phyloP scores from a whole-genome alignment of 1,284 basidiomycete genomes.

The Fistulinella staudtii region DNA sequence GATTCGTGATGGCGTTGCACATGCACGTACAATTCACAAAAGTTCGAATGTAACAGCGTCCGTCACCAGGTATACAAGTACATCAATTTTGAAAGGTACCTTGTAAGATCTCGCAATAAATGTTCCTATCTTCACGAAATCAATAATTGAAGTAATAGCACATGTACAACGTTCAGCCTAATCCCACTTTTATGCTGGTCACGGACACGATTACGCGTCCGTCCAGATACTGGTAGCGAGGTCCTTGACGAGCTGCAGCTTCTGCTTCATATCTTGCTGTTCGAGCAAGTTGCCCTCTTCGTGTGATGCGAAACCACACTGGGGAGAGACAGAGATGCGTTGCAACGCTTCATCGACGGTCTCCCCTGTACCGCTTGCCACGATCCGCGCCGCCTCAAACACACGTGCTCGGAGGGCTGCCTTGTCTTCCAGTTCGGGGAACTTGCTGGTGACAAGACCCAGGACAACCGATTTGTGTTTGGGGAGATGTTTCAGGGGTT shows the following conservation, averaged over 20 bases:
- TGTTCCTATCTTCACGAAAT: too few relatives aligned
- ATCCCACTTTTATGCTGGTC: not conserved
- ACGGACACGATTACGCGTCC: slow-evolving; percentile 15
- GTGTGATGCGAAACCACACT: slow-evolving; percentile 73
- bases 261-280: slow-evolving; percentile 21
- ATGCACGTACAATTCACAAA: too few relatives aligned
- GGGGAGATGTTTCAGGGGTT: slow-evolving; percentile 64
- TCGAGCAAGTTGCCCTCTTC: slow-evolving; percentile 52
- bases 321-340: slow-evolving; percentile 66
- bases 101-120: too few relatives aligned
- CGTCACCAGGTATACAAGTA: not conserved
- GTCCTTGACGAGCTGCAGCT: slow-evolving; percentile 23
- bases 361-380: slow-evolving; percentile 50
- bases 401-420: slow-evolving; percentile 58
- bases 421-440: slow-evolving; percentile 60
- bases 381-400: slow-evolving; percentile 56
- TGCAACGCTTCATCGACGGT: slow-evolving; percentile 55
- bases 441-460: slow-evolving; percentile 73
- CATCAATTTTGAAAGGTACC: too few relatives aligned
- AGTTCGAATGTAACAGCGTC: not conserved
- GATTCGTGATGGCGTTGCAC: too few relatives aligned
- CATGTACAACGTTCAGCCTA: not conserved
- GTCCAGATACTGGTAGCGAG: slow-evolving; percentile 24
- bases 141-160: too few relatives aligned
- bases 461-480: slow-evolving; percentile 66